These are phyloP conservation scores for Emiliania huxleyi DNA, from an alignment of 78 protist genomes.

Conservation along the genomic window DNA sequence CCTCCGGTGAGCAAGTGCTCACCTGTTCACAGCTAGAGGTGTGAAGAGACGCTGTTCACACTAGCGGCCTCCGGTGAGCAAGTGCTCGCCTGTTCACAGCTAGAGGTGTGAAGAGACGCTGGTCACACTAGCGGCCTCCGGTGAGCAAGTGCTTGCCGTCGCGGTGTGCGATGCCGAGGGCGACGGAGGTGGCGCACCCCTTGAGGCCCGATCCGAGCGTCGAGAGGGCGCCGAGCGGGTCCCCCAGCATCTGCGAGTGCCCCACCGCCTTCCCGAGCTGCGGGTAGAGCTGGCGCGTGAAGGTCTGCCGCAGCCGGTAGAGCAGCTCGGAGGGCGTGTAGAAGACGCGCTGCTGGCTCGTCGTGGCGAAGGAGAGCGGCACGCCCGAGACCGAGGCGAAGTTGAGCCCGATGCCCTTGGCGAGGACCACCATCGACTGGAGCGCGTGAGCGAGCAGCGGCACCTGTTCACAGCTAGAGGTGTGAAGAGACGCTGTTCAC, in stretches of 20 bases:
- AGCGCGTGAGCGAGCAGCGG: not conserved
- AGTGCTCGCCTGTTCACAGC: too few species aligned
- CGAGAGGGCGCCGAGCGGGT: not conserved
- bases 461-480: not conserved
- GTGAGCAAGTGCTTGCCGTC: not conserved
- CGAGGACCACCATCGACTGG: not conserved
- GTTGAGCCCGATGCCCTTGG: not conserved
- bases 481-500: too few species aligned
- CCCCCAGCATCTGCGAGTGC: not conserved
- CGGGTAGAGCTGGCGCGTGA: not conserved
- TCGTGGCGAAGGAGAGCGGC: not conserved
- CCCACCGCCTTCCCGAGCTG: not conserved
- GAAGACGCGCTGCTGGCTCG: not conserved
- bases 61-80: too few species aligned
- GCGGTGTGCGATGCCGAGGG: not conserved
- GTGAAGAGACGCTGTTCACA: too few species aligned
- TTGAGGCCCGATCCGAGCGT: not conserved
- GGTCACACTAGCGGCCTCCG: not conserved
- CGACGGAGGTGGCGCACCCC: not conserved
- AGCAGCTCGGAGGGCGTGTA: not conserved
- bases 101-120: too few species aligned
- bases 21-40: too few species aligned
- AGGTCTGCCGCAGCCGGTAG: not conserved
- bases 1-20: too few species aligned
- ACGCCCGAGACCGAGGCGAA: not conserved